A percentile compares a stretch with the other conserved stretches of the same genome.
These are phyloP conservation scores for Gloeophyllum trabeum DNA, from an alignment of 768 basidiomycete genomes.

Conservation along the genomic window DNA sequence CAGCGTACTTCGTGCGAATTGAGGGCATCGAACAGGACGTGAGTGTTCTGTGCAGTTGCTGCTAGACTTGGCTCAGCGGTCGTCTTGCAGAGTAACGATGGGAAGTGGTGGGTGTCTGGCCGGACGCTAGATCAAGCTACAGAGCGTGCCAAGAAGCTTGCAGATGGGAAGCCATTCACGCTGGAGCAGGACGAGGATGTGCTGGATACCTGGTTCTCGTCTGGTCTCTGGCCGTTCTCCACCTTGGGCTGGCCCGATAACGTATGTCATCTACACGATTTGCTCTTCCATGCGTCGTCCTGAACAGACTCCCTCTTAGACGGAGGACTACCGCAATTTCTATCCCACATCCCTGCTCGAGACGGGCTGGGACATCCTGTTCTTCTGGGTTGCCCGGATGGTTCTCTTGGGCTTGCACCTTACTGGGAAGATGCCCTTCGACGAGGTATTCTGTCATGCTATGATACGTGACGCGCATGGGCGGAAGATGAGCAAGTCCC, in stretches of 20 bases:
- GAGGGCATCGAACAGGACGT: conserved; percentile 68
- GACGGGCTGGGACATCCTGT: conserved; percentile 99
- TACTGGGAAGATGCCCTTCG: conserved; percentile 87
- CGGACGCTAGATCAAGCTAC: conserved; percentile 68
- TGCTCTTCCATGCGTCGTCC: neutral
- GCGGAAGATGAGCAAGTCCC: conserved; percentile 96
- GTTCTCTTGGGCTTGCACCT: conserved; percentile 84
- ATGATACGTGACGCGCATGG: conserved; percentile 99
- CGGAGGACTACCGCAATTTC: conserved; percentile 64
- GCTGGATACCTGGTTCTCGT: conserved; percentile 98
- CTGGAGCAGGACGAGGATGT: conserved; percentile 95
- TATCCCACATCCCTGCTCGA: conserved; percentile 89
- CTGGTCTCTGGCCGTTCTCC: conserved; percentile 94
- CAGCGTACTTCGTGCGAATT: conserved; percentile 85
- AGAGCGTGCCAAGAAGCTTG: conserved; percentile 58
- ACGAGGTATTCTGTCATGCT: conserved; percentile 93
- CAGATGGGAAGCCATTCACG: conserved; percentile 53
- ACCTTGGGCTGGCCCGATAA: conserved; percentile 98
- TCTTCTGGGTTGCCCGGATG: conserved; percentile 99
- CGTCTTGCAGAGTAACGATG: conserved; percentile 42
- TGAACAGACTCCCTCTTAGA: conserved; percentile 32
- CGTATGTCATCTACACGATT: conserved; percentile 24
- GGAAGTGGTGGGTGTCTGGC: conserved; percentile 87
- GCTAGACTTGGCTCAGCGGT: neutral
- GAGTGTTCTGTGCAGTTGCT: conserved; percentile 11